phyloP scores from a whole-genome alignment of 192 early-diverging fungal species.

The Gigaspora rosea region DNA sequence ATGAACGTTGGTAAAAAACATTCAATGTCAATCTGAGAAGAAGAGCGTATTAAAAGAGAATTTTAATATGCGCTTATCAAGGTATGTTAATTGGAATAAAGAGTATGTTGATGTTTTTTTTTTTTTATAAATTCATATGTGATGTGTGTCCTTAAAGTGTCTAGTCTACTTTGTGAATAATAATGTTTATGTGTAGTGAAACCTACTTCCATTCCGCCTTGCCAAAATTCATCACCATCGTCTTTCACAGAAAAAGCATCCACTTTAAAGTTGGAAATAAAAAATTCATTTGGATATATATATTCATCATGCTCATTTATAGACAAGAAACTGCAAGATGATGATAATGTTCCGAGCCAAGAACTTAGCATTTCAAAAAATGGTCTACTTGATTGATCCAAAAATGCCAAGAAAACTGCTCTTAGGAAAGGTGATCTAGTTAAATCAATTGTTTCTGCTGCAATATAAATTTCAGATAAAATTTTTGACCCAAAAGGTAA shows the following conservation, averaged over 20 bases:
- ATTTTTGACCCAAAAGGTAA: slow-evolving; percentile 40
- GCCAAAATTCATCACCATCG: slow-evolving; percentile 22
- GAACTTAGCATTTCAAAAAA: slow-evolving; percentile 38
- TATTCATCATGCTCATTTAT: background rate
- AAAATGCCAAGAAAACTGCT: slow-evolving; percentile 34
- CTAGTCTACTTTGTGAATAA: background rate
- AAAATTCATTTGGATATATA: slow-evolving; percentile 40
- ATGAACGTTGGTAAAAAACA: slow-evolving; percentile 36
- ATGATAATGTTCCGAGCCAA: slow-evolving; percentile 36
- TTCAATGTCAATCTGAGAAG: slow-evolving; percentile 28
- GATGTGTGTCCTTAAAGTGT: no score
- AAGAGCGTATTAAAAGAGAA: background rate
- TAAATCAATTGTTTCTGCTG: slow-evolving; percentile 25
- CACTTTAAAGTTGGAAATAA: slow-evolving; percentile 23
- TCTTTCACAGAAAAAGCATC: background rate
- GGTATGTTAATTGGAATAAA: no score
- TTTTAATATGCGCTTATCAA: background rate
- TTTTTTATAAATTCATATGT: no score
- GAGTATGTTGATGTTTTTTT: no score
- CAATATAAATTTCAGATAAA: slow-evolving; percentile 32
- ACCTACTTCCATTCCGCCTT: background rate
- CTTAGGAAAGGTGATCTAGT: slow-evolving; percentile 23
- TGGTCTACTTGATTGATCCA: slow-evolving; percentile 36
- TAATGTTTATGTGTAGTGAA: no score
- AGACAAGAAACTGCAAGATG: background rate